Conservation (phyloP, 345 rosid species). For the Zanthoxylum bungeanum region DNA sequence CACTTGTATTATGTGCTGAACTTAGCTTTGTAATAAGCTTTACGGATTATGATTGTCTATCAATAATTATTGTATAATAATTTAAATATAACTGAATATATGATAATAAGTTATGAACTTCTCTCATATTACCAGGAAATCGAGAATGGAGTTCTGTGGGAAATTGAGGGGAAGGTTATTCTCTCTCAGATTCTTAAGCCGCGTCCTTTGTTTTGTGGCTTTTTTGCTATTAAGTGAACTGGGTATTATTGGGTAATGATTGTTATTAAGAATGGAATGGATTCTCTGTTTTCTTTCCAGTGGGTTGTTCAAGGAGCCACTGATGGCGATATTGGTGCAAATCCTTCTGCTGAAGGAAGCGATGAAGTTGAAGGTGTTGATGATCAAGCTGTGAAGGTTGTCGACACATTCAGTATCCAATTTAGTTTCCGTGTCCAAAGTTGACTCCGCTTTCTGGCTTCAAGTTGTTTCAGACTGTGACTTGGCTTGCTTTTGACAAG, state of each 20-base stretch:
- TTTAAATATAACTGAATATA: too few species aligned
- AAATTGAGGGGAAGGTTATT: conserved; percentile 92
- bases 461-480: background rate
- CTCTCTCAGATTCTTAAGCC: too few species aligned
- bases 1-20: too few species aligned
- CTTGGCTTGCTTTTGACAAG: conserved; percentile 70
- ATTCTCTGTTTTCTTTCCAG: conserved; percentile 25
- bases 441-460: background rate
- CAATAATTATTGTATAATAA: conserved; percentile 3
- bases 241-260: background rate
- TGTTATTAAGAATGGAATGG: background rate
- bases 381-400: conserved; percentile 74
- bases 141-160: conserved; percentile 71
- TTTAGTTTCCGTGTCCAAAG: conserved; percentile 23
- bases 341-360: conserved; percentile 92
- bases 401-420: conserved; percentile 98
- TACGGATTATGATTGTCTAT: background rate
- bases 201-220: too few species aligned
- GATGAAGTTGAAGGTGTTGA: conserved; percentile 89
- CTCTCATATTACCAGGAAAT: conserved; percentile 91
- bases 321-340: conserved; percentile 87
- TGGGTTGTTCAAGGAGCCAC: conserved; percentile 84
- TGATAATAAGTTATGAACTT: conserved; percentile 94
- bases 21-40: too few species aligned
- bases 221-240: background rate